A percentile compares a stretch with the other conserved stretches of the same genome.
Conservation (phyloP, 768 basidiomycete genomes). For the Suillus occidentalis region DNA sequence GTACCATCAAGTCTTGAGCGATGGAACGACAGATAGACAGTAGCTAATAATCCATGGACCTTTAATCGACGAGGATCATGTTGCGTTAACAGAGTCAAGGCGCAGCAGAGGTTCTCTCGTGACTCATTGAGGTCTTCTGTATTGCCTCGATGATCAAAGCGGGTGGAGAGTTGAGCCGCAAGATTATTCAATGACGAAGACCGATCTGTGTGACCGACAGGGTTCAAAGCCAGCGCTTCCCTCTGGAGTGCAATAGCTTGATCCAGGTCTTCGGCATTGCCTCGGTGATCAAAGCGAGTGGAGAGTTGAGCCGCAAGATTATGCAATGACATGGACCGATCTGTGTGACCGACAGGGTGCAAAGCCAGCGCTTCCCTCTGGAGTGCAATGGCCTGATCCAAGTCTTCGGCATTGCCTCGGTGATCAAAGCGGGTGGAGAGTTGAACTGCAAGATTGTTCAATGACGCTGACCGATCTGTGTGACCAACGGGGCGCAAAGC, state of each 20-base stretch:
- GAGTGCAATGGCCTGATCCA: no score
- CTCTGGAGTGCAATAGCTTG: constrained; percentile 9
- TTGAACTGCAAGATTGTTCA: no score
- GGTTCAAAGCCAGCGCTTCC: constrained; percentile 14
- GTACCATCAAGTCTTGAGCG: neutral
- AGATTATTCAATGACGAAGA: neutral
- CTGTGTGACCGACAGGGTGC: no score
- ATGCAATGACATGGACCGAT: no score
- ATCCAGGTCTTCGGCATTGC: constrained; percentile 1
- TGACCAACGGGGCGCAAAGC: no score
- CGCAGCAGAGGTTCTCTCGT: neutral
- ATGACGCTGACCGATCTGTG: no score
- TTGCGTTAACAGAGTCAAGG: no score
- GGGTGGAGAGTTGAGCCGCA: no score
- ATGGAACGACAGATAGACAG: neutral
- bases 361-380: no score
- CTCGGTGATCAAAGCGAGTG: neutral
- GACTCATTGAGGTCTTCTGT: neutral
- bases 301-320: no score
- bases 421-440: no score
- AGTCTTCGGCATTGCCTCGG: no score
- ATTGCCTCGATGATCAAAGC: neutral
- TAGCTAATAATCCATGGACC: neutral
- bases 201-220: constrained; percentile 12
- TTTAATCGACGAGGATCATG: neutral